Percentiles rank a stretch among this genome's conserved stretches.
phyloP scores from a whole-genome alignment of 2,329 filamentous ascomycete genomes.

The Pyricularia pennisetigena region DNA sequence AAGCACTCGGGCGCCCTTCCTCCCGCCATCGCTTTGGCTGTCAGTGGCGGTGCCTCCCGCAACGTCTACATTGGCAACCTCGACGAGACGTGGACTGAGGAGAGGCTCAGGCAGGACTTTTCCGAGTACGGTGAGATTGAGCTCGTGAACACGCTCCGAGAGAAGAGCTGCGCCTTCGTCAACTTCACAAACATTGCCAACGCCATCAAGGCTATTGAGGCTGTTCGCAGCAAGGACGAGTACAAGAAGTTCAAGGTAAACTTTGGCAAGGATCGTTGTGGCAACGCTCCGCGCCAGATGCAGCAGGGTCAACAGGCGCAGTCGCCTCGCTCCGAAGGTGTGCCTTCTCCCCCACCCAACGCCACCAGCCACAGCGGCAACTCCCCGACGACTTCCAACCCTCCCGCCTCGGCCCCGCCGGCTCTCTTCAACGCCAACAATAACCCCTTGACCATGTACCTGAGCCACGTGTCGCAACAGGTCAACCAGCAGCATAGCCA shows the following conservation, averaged over 20 bases:
- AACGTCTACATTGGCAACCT: conserved; percentile 98
- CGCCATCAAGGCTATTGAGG: conserved; percentile 98
- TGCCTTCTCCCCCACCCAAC: conserved; percentile 47
- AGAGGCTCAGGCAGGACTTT: conserved; percentile 91
- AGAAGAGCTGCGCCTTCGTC: conserved; percentile 99
- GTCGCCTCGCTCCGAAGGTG: conserved; percentile 55
- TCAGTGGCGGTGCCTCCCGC: conserved; percentile 92
- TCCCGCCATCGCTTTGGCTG: conserved; percentile 88
- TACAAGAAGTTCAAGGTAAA: conserved; percentile 99
- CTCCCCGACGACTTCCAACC: conserved; percentile 38
- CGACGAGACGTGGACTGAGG: conserved; percentile 95
- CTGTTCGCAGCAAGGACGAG: conserved; percentile 86
- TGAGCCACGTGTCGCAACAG: conserved; percentile 71
- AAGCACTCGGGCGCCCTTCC: conserved; percentile 97
- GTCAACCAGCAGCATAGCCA: conserved; percentile 66
- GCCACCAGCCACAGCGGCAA: conserved; percentile 45
- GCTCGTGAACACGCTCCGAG: conserved; percentile 87
- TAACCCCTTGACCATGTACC: conserved; percentile 89
- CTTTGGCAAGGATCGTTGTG: conserved; percentile 97
- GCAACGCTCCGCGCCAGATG: conserved; percentile 87
- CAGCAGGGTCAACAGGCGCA: conserved; percentile 44
- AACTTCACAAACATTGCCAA: conserved; percentile 99
- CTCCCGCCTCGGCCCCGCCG: conserved; percentile 56
- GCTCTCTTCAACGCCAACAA: conserved; percentile 71
- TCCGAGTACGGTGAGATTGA: conserved; percentile 97